Base-by-base conservation (phyloP, 2,329 filamentous ascomycete genomes). In the Aureobasidium sp. region DNA sequence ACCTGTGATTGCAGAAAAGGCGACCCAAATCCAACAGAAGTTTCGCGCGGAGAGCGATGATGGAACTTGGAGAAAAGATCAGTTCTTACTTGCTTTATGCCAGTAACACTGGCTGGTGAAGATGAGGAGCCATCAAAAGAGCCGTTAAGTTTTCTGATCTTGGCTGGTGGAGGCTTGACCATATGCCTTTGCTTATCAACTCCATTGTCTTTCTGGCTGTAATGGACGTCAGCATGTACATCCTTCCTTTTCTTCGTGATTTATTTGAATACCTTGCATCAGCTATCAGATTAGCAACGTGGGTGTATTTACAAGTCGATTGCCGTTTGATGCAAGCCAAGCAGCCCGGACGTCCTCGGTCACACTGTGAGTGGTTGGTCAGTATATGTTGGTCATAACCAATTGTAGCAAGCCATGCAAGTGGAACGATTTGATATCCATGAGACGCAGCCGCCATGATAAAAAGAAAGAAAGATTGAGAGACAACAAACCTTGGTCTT, bases 221-320 rank as follows among this genome's bases (percentile, higher is more conserved):
- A 4, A 3, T 7, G n/a, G 32, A 30, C 25, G 39, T 61, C 37
- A 61, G 48, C 59, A 50, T 49, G 3, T 42, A 6, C 13, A 4
- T 3, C 5, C 29, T 39, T 10, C 15, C 5, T 25, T n/a, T 52
- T 45, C 29, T 49, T 49, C 60, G n/a, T 15, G 57, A 61, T 27
- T n/a, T 32, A 27, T 34, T 13, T 54, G 78, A 84, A 74, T 77
- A 89, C 86, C 90, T 88, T 52, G 74, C 71, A 13, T 76, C 75
- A 10, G 77, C 78, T 47, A 92, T 82, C 42, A 91, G 76, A 70
- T 91, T 90, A 49, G 89, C 89, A 34, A 91, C 86, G 54, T 85
- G 83, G 0, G 87, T 89, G 76, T 92, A 92, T 73, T 81, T 82
- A 75, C 89, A 93, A 66, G 84, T 80, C 0, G 87, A 89, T 71